Evolutionary conservation across 1,139 yeast genomes (phyloP).

Genomic region (Blastobotrys malaysiensis): DNA sequence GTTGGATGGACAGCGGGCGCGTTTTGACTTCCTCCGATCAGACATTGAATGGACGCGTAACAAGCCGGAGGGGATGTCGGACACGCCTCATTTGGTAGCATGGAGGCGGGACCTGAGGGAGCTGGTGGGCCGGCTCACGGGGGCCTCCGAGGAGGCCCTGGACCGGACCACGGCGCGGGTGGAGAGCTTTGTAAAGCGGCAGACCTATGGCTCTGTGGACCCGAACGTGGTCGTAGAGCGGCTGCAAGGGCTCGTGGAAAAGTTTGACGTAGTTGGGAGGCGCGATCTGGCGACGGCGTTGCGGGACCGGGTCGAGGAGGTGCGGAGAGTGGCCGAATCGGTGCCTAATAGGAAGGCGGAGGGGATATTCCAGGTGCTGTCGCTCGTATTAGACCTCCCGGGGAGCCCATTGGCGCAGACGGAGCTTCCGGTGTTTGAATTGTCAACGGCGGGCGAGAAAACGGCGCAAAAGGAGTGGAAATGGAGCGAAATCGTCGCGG

Average conservation of each 20-base stretch:
- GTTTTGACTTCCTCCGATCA: background rate
- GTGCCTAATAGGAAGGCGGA: conserved; percentile 14
- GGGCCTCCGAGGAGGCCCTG: background rate
- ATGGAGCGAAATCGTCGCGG: conserved; percentile 26
- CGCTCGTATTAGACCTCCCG: conserved; percentile 18
- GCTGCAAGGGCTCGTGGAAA: conserved; percentile 18
- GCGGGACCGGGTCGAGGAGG: conserved; percentile 15
- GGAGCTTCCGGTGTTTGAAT: background rate
- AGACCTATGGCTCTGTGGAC: conserved; percentile 6
- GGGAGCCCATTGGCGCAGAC: conserved; percentile 5
- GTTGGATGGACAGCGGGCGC: background rate
- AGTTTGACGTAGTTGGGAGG: conserved; percentile 25
- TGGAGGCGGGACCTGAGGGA: conserved; percentile 11
- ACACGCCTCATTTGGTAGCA: conserved; percentile 1
- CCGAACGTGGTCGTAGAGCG: background rate
- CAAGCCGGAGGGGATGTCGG: background rate
- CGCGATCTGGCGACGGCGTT: conserved; percentile 23
- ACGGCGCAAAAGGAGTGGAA: conserved; percentile 9
- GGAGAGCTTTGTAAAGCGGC: conserved; percentile 7
- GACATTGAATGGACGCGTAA: background rate
- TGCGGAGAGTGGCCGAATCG: conserved; percentile 2
- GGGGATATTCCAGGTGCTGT: conserved; percentile 1
- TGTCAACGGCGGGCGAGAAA: background rate
- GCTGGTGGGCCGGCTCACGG: conserved; percentile 7
- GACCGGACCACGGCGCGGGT: conserved; percentile 10